Evolutionary conservation across 495 filamentous ascomycete genomes (phyloP), one percentile per base, ranked within the genome.

Genomic region (Echria macrotheca): DNA sequence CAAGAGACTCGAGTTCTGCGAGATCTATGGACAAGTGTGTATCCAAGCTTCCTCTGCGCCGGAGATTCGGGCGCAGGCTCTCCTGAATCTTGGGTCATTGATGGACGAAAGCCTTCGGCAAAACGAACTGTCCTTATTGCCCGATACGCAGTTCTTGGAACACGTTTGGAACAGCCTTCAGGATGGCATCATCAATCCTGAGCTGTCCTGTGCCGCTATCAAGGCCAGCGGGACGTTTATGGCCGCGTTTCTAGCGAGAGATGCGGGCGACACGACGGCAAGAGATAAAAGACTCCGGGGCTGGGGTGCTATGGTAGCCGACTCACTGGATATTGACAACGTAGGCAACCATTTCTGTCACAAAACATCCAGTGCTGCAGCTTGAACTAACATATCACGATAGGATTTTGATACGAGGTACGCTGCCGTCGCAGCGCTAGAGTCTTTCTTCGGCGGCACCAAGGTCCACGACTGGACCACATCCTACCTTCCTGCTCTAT

Each of bases 341-440:
- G 74, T 73, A 57, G 58, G 71, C 50, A 10, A 10, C 29, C 14
- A n/a, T 35, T n/a, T n/a, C n/a, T n/a, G n/a, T n/a, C n/a, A n/a
- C n/a, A n/a, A n/a, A n/a, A n/a, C n/a, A n/a, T 32, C 7, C 10
- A 18, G 7, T 31, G 18, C 15, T 24, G 12, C 41, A 3, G n/a
- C 4, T 26, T 11, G 36, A 42, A 55, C 31, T 44, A 18, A 37
- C 18, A 28, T 41, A 44, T 21, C 1, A 19, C 22, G 1, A 33
- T 37, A 88, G 84, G 76, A 81, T 50, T 85, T 85, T 44, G 80
- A 82, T 41, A 82, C 80, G 1, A 74, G 85, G 4, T 69, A 74
- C 52, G 78, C 84, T 5, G 82, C 81, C 3, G 74, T 73, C 6
- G 15, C 26, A 3, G 59, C 70, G 1, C 61, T 73, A 24, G 44